Evolutionary conservation across 352 stramenopile species (phyloP), one percentile per base, ranked within the genome.

Genomic region (Globisporangium recalcitrans): DNA sequence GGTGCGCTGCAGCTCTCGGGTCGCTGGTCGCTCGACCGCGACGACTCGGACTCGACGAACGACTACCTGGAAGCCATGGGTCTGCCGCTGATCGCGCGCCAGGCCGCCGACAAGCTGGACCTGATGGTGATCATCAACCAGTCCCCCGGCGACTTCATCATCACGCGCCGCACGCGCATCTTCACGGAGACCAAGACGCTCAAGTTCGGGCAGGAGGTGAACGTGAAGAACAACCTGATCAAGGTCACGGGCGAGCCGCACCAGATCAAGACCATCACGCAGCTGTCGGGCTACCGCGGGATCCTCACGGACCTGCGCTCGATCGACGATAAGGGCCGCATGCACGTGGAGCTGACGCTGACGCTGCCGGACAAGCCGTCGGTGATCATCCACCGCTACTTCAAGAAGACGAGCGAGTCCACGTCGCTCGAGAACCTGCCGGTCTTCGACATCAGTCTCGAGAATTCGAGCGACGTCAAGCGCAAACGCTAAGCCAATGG

Each of bases 101-200:
- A 95, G 62, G 87, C 87, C 1, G 87, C 85, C 14, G 87, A 95
- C 69, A 95, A 95, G 66, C 71, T 95, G 24, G 85, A 93, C 60
- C 77, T 95, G 27, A 95, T 93, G 77, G 87, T 95, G 40, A 90
- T 95, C 66, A 94, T 95, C 66, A 85, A 82, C 57, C 87, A 94
- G 71, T 89, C 77, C 29, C 62, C 85, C 0, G 84, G 83, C 32
- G 87, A 95, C 36, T 95, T 95, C 65, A 71, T 90, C 32, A 95
- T 95, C 65, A 95, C 87, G 36, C 71, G 87, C 19, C 83, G 85
- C 69, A 95, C 87, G 64, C 85, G 85, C 72, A 95, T 95, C 68
- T 95, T 95, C 74, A 92, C 82, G 22, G 87, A 95, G 75, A 95
- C 87, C 56, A 95, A 95, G 70, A 74, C 83, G 62, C 79, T 95